Evolutionary conservation across 345 rosid species (phyloP).

Genomic region (Cardamine occulta): DNA sequence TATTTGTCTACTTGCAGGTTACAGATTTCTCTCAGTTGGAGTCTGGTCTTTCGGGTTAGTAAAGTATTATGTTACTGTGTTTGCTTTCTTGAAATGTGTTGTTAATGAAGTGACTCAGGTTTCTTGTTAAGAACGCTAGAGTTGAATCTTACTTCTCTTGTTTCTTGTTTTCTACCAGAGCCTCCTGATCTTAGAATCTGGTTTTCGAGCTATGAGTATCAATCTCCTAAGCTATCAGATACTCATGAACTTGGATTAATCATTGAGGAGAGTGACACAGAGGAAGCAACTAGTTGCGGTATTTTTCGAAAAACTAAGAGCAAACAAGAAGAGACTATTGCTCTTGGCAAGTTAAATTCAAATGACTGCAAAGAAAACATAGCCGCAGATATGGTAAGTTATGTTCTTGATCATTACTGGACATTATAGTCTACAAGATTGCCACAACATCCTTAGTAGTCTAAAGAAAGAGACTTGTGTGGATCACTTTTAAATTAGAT

Average conservation of each 20-base stretch:
- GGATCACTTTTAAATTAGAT: background rate
- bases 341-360: conserved; percentile 30
- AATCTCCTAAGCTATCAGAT: conserved; percentile 49
- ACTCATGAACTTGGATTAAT: conserved; percentile 34
- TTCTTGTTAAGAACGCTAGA: background rate
- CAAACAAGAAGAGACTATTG: conserved; percentile 37
- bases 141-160: conserved; percentile 11
- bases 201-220: conserved; percentile 58
- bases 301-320: conserved; percentile 23
- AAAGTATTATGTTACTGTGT: background rate
- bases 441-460: background rate
- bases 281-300: conserved; percentile 26
- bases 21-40: conserved; percentile 37
- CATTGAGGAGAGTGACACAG: conserved; percentile 45
- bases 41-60: conserved; percentile 56
- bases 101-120: background rate
- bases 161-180: conserved; percentile 44
- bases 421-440: background rate
- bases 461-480: conserved; percentile 18
- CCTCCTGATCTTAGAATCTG: conserved; percentile 63
- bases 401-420: conserved; percentile 9
- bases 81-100: background rate
- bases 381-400: conserved; percentile 11
- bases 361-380: conserved; percentile 35
- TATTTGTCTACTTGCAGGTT: conserved; percentile 43